phyloP scores from a whole-genome alignment of 139 green algal species.

The Chlamydomonas eustigma region DNA sequence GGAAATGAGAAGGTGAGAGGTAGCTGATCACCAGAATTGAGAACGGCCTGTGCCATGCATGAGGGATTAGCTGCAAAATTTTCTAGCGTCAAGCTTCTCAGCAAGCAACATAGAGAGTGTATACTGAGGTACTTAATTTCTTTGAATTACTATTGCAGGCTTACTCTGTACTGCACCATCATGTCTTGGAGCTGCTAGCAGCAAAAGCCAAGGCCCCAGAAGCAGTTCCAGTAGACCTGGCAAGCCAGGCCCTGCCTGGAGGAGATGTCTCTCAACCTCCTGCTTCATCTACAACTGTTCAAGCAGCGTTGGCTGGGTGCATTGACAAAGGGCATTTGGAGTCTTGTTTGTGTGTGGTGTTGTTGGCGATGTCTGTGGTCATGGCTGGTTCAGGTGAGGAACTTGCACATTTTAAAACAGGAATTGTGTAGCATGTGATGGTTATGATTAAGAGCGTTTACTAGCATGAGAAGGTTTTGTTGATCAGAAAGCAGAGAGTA shows the following conservation, averaged over 20 bases:
- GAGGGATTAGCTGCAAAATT: too few species aligned
- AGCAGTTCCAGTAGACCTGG: slow-evolving; percentile 16
- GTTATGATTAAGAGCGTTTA: too few species aligned
- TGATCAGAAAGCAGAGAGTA: too few species aligned
- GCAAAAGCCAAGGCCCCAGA: slow-evolving; percentile 61
- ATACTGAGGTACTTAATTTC: too few species aligned
- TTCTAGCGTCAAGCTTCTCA: too few species aligned
- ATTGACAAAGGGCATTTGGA: slow-evolving; percentile 57
- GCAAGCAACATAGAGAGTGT: too few species aligned
- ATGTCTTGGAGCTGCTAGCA: slow-evolving; percentile 61
- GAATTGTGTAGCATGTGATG: too few species aligned
- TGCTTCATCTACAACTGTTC: slow-evolving; percentile 6
- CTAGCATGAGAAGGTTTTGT: too few species aligned
- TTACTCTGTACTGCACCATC: slow-evolving; percentile 50
- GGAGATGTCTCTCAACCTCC: slow-evolving; percentile 13
- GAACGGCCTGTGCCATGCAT: too few species aligned
- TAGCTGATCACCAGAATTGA: too few species aligned
- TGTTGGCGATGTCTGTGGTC: slow-evolving; percentile 75
- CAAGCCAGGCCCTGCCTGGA: not conserved
- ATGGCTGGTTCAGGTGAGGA: slow-evolving; percentile 85
- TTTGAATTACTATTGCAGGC: slow-evolving; percentile 25
- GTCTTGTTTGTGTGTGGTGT: slow-evolving; percentile 45
- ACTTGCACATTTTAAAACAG: not conserved
- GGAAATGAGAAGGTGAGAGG: slow-evolving; percentile 28
- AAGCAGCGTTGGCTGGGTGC: slow-evolving; percentile 10